Conservation (phyloP, 768 basidiomycete genomes). For the Austroboletus festivus region DNA sequence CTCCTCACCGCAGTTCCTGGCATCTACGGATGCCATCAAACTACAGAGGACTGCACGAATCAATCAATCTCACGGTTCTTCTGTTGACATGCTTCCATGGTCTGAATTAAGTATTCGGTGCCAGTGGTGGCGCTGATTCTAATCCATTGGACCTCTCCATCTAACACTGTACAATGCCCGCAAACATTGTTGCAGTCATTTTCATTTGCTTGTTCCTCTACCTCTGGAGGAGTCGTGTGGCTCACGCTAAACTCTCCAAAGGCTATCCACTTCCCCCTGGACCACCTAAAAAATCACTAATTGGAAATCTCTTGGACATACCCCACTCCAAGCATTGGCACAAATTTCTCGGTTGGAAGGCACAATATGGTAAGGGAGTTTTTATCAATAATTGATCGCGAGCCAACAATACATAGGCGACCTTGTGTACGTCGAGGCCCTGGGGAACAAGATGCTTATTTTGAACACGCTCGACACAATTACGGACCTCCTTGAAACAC, state of each 20-base stretch:
- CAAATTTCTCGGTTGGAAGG: conserved; percentile 11
- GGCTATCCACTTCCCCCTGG: conserved; percentile 9
- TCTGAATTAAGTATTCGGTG: too few species aligned
- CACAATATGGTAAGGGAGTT: conserved; percentile 1
- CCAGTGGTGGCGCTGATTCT: too few species aligned
- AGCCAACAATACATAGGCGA: conserved; percentile 20
- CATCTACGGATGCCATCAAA: too few species aligned
- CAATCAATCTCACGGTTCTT: too few species aligned
- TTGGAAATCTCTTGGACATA: conserved; percentile 10
- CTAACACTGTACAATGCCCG: too few species aligned
- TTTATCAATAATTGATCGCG: not conserved
- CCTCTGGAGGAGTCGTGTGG: conserved; percentile 1
- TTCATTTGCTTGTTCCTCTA: not conserved
- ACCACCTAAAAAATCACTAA: not conserved
- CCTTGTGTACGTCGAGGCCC: conserved; percentile 26
- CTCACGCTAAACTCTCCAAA: conserved; percentile 1
- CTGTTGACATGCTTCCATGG: too few species aligned
- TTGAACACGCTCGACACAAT: conserved; percentile 29
- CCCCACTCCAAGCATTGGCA: conserved; percentile 6
- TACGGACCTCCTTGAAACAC: conserved; percentile 29
- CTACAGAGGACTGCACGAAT: too few species aligned
- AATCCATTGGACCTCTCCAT: too few species aligned
- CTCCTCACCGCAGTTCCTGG: too few species aligned
- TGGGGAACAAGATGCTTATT: conserved; percentile 29
- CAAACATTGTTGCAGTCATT: not conserved